These are phyloP conservation scores for Xerocomus nothofagi DNA, from an alignment of 1,284 basidiomycete genomes.

Conservation along the genomic window DNA sequence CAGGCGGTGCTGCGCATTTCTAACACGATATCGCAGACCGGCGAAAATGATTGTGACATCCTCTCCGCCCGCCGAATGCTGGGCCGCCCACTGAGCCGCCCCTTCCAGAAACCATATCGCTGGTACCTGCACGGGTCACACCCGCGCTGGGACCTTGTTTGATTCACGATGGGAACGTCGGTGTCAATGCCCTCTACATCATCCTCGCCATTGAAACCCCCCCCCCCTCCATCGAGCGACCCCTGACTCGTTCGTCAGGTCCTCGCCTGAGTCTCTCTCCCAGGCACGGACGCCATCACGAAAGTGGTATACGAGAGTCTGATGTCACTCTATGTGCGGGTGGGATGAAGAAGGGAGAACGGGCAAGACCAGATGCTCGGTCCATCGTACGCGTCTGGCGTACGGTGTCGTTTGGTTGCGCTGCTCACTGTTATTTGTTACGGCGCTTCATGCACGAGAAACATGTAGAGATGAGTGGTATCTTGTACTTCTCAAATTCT, in stretches of 20 bases:
- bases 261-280: slow-evolving; percentile 26
- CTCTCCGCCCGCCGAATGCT: too few species aligned
- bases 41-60: too few species aligned
- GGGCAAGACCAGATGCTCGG: slow-evolving; percentile 40
- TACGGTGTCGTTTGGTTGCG: too few species aligned
- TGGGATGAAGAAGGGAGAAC: slow-evolving; percentile 39
- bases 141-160: background rate
- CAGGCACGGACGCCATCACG: slow-evolving; percentile 21
- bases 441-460: too few species aligned
- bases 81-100: background rate
- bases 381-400: slow-evolving; percentile 45
- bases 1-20: too few species aligned
- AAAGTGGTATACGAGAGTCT: slow-evolving; percentile 61
- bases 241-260: slow-evolving; percentile 17
- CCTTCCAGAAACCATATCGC: background rate
- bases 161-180: background rate
- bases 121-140: background rate
- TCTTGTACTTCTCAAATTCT: too few species aligned
- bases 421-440: too few species aligned
- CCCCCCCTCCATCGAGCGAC: slow-evolving; percentile 27
- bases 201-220: slow-evolving; percentile 56
- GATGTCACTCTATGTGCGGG: slow-evolving; percentile 41
- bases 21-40: too few species aligned
- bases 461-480: too few species aligned
- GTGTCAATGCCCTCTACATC: slow-evolving; percentile 49